Conservation (phyloP, 192 early-diverging fungal species). For the Umbelopsis sp. region DNA sequence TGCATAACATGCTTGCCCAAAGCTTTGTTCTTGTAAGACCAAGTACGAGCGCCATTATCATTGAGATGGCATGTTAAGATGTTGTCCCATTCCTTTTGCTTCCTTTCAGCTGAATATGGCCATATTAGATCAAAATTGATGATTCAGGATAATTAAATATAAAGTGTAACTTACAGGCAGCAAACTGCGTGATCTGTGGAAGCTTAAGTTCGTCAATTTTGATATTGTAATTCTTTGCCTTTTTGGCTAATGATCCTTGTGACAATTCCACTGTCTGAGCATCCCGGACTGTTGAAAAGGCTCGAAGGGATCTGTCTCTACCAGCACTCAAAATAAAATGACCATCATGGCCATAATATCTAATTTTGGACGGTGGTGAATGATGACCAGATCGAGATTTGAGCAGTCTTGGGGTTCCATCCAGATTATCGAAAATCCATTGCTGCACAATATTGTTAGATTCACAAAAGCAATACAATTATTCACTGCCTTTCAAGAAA, state of each 20-base stretch:
- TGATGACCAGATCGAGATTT: slow-evolving; percentile 88
- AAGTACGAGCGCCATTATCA: slow-evolving; percentile 71
- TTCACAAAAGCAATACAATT: not conserved
- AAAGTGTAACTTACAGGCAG: slow-evolving; percentile 50
- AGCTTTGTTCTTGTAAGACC: slow-evolving; percentile 79
- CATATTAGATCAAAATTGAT: not conserved
- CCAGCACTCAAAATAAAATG: slow-evolving; percentile 79
- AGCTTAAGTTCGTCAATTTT: slow-evolving; percentile 71
- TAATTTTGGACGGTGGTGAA: slow-evolving; percentile 78
- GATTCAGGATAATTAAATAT: not conserved
- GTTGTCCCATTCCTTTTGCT: slow-evolving; percentile 89
- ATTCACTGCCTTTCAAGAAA: not conserved
- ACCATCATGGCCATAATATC: slow-evolving; percentile 77
- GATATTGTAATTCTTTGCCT: slow-evolving; percentile 62
- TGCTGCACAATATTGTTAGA: slow-evolving; percentile 50
- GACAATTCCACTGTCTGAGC: slow-evolving; percentile 84
- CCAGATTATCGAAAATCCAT: slow-evolving; percentile 92
- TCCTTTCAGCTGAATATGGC: slow-evolving; percentile 46
- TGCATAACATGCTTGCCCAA: slow-evolving; percentile 72
- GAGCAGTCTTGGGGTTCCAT: slow-evolving; percentile 79
- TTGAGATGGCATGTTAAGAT: slow-evolving; percentile 87
- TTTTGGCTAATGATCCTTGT: slow-evolving; percentile 74
- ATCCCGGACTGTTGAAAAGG: slow-evolving; percentile 86
- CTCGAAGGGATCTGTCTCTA: slow-evolving; percentile 80
- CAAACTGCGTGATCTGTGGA: slow-evolving; percentile 77